Conservation (phyloP, 176 grass and related monocot genomes). For the Oryza glumipatula region DNA sequence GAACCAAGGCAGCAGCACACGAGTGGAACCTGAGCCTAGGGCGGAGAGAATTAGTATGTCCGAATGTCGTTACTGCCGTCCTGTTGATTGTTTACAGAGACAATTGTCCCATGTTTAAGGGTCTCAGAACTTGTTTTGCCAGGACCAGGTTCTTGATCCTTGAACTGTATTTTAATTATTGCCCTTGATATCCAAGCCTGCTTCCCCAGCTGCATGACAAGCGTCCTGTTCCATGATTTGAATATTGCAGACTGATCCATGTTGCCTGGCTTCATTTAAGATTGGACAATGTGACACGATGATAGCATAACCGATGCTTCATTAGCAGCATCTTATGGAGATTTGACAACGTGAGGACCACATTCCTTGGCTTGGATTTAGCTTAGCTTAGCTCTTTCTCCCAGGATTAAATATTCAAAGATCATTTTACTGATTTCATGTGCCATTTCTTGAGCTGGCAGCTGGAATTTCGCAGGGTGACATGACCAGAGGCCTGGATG, state of each 20-base stretch:
- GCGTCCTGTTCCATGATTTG: slow-evolving; percentile 6
- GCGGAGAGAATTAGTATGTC: slow-evolving; percentile 16
- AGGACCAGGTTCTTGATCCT: slow-evolving; percentile 26
- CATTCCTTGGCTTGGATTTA: not conserved
- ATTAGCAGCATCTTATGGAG: slow-evolving; percentile 16
- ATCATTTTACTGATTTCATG: not conserved
- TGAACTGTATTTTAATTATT: slow-evolving; percentile 29
- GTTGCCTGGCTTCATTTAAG: not conserved
- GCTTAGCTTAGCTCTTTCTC: not conserved
- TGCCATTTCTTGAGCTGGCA: not conserved
- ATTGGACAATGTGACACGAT: slow-evolving; percentile 35
- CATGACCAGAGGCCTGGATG: not conserved
- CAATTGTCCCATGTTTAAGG: slow-evolving; percentile 41
- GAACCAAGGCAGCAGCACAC: slow-evolving; percentile 33
- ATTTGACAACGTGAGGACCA: slow-evolving; percentile 30
- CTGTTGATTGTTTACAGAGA: slow-evolving; percentile 17
- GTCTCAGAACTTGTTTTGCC: not conserved
- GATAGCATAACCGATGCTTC: slow-evolving; percentile 19
- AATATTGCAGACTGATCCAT: not conserved
- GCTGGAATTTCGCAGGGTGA: not conserved
- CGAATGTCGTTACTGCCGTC: slow-evolving; percentile 24
- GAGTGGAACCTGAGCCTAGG: slow-evolving; percentile 45
- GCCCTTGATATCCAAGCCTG: not conserved
- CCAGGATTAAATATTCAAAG: not conserved
- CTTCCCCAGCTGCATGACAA: slow-evolving; percentile 11